Conservation (phyloP, 768 basidiomycete species). For the Agaricus blazei region DNA sequence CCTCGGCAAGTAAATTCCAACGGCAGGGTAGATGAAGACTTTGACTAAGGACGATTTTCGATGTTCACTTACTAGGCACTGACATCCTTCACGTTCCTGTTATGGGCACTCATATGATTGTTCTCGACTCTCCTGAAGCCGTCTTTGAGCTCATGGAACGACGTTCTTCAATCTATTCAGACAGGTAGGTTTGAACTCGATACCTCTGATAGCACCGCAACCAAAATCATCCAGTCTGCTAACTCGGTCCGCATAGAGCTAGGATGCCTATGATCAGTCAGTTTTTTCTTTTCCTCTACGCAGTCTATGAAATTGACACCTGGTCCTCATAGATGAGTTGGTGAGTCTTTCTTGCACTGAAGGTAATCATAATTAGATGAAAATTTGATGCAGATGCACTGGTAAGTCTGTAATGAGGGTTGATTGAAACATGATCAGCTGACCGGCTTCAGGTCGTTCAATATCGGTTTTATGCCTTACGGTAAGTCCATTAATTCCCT, state of each 20-base stretch:
- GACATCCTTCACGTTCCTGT: slow-evolving; percentile 24
- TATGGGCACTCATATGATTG: slow-evolving; percentile 20
- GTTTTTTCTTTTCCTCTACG: neutral
- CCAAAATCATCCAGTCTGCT: neutral
- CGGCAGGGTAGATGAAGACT: too few relatives aligned
- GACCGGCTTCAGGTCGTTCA: slow-evolving; percentile 19
- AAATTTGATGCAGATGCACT: slow-evolving; percentile 1
- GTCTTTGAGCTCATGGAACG: slow-evolving; percentile 38
- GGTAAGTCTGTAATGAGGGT: neutral
- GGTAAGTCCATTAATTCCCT: slow-evolving; percentile 13
- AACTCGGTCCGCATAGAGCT: slow-evolving; percentile 1
- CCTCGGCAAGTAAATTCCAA: slow-evolving; percentile 20
- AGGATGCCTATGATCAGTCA: slow-evolving; percentile 18
- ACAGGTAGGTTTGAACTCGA: slow-evolving; percentile 15
- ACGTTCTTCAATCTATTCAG: slow-evolving; percentile 35
- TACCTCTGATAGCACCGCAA: neutral
- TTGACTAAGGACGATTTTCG: neutral
- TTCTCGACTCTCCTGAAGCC: slow-evolving; percentile 33
- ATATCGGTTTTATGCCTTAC: slow-evolving; percentile 26
- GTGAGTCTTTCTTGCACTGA: neutral
- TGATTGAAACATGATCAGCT: neutral
- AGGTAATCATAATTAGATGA: neutral
- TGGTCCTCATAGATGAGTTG: slow-evolving; percentile 2
- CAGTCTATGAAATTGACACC: neutral
- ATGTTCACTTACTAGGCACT: slow-evolving; percentile 14